Conservation (phyloP, 2,329 filamentous ascomycete species). For the Chalaropsis ovoidea region DNA sequence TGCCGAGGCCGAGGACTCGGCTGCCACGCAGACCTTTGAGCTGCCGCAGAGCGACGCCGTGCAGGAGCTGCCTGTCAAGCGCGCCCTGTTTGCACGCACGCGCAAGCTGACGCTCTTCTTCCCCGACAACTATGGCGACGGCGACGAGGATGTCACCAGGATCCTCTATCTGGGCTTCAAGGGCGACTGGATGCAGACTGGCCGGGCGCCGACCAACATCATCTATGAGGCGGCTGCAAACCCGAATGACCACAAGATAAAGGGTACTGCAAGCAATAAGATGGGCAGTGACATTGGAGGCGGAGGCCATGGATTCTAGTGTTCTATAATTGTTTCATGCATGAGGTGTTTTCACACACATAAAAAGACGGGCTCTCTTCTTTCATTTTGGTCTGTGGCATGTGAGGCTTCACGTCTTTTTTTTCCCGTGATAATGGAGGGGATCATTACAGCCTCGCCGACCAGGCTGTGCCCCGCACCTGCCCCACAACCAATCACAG, state of each 20-base stretch:
- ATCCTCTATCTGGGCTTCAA: slow-evolving; percentile 83
- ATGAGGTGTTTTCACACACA: slow-evolving; percentile 12
- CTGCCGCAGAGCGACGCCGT: slow-evolving; percentile 69
- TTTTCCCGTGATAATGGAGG: neutral
- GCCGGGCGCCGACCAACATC: slow-evolving; percentile 61
- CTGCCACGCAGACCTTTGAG: slow-evolving; percentile 64
- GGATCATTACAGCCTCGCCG: neutral
- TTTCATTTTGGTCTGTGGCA: neutral
- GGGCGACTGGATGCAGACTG: slow-evolving; percentile 84
- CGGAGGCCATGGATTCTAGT: slow-evolving; percentile 26
- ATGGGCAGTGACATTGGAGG: slow-evolving; percentile 47
- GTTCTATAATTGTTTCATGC: slow-evolving; percentile 19
- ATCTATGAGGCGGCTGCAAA: slow-evolving; percentile 91
- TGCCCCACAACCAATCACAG: slow-evolving; percentile 18
- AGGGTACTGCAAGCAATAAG: slow-evolving; percentile 45
- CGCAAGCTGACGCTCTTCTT: slow-evolving; percentile 77
- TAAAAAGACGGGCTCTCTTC: neutral
- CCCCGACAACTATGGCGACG: slow-evolving; percentile 76
- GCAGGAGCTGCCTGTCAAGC: slow-evolving; percentile 77
- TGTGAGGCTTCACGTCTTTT: neutral
- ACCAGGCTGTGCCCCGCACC: slow-evolving; percentile 17
- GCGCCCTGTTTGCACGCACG: slow-evolving; percentile 82
- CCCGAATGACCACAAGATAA: slow-evolving; percentile 70
- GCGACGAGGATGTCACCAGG: slow-evolving; percentile 68
- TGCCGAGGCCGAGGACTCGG: slow-evolving; percentile 55